Percentiles rank a stretch among this genome's conserved stretches.
These are phyloP conservation scores for Penicillium manginii DNA, from an alignment of 495 filamentous ascomycete genomes.

Conservation along the genomic window DNA sequence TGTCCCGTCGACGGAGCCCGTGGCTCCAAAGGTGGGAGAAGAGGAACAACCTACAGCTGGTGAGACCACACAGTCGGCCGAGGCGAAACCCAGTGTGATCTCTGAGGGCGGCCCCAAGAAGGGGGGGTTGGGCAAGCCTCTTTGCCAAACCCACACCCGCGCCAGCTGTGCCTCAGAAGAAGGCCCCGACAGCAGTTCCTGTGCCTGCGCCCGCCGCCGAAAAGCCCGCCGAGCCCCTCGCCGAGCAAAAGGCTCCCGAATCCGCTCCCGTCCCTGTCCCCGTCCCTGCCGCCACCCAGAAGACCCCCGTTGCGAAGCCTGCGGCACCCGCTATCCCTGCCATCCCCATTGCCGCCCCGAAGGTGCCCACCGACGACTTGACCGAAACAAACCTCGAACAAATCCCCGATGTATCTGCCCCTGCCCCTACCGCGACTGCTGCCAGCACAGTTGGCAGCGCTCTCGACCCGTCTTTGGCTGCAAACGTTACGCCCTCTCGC, in stretches of 20 bases:
- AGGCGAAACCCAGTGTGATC: slow-evolving; percentile 48
- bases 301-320: slow-evolving; percentile 34
- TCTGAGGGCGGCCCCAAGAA: slow-evolving; percentile 44
- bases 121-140: slow-evolving; percentile 68
- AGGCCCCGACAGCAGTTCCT: slow-evolving; percentile 32
- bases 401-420: slow-evolving; percentile 76
- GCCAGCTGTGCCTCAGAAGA: slow-evolving; percentile 43
- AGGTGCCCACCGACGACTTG: slow-evolving; percentile 79
- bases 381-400: slow-evolving; percentile 92
- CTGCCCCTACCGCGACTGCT: slow-evolving; percentile 76
- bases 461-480: slow-evolving; percentile 64
- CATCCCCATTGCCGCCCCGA: slow-evolving; percentile 58
- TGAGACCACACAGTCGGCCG: slow-evolving; percentile 31
- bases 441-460: slow-evolving; percentile 91
- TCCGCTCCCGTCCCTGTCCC: slow-evolving; percentile 30
- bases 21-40: slow-evolving; percentile 27
- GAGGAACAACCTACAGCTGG: slow-evolving; percentile 35
- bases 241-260: slow-evolving; percentile 32
- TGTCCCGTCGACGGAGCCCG: slow-evolving; percentile 49
- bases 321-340: slow-evolving; percentile 37
- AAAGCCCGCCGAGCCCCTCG: slow-evolving; percentile 20
- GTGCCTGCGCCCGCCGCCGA: slow-evolving; percentile 26
- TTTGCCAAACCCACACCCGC: slow-evolving; percentile 55
- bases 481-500: slow-evolving; percentile 62
- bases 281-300: slow-evolving; percentile 32